A percentile compares a stretch with the other conserved stretches of the same genome.
These are phyloP conservation scores for Ganoderma sp. DNA, from an alignment of 1,284 basidiomycete species.

Conservation along the genomic window DNA sequence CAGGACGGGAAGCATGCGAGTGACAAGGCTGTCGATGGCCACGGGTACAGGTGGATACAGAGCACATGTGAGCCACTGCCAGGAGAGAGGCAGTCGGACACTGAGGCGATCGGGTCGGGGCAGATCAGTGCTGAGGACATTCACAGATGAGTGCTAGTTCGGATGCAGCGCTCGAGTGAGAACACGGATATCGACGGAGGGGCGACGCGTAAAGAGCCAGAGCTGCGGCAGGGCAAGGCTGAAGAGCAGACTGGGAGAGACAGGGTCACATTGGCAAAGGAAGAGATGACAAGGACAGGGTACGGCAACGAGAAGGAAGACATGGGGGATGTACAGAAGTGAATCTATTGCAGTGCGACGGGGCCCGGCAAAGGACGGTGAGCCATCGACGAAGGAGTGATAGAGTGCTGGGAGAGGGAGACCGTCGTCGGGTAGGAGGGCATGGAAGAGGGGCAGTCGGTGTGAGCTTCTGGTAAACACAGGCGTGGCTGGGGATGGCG, in stretches of 20 bases:
- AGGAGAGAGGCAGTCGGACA: not conserved
- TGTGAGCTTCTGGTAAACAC: too few relatives aligned
- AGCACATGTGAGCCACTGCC: not conserved
- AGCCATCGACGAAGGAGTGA: not conserved
- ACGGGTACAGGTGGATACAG: not conserved
- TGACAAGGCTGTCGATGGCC: not conserved
- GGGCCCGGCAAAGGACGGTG: not conserved
- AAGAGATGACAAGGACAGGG: not conserved
- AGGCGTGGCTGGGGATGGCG: too few relatives aligned
- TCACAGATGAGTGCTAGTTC: not conserved
- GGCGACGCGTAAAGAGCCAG: not conserved
- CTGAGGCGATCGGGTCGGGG: not conserved
- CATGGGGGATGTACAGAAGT: not conserved
- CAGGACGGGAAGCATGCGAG: constrained; percentile 7
- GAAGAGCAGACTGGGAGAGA: not conserved
- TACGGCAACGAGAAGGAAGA: not conserved
- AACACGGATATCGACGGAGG: not conserved
- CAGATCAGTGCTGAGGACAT: not conserved
- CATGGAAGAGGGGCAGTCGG: too few relatives aligned
- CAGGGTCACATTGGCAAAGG: not conserved
- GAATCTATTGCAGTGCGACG: not conserved
- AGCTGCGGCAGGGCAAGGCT: not conserved
- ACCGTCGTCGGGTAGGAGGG: too few relatives aligned
- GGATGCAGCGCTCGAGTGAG: constrained; percentile 1
- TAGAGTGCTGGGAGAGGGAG: not conserved